phyloP scores from a whole-genome alignment of 306 rosid species.

The Canavalia ensiformis region DNA sequence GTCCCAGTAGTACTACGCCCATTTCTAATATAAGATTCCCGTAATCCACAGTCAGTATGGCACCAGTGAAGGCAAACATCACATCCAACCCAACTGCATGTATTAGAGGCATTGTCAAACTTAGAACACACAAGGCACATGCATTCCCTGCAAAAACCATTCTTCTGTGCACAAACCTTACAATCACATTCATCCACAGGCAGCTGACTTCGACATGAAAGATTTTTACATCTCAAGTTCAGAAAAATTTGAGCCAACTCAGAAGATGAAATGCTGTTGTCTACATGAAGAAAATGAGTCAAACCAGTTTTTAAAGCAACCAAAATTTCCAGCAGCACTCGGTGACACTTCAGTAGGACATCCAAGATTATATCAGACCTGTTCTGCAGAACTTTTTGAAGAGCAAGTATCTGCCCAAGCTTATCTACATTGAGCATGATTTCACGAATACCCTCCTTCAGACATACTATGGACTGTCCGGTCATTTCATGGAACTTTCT shows the following conservation, averaged over 20 bases:
- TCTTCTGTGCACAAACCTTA: slow-evolving; percentile 85
- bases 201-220: slow-evolving; percentile 70
- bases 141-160: slow-evolving; percentile 94
- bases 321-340: slow-evolving; percentile 84
- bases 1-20: slow-evolving; percentile 76
- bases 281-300: slow-evolving; percentile 69
- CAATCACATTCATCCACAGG: slow-evolving; percentile 99
- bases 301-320: slow-evolving; percentile 86
- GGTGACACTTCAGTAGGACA: slow-evolving; percentile 72
- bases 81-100: slow-evolving; percentile 98
- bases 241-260: slow-evolving; percentile 90
- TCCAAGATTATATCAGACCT: slow-evolving; percentile 84
- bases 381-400: slow-evolving; percentile 79
- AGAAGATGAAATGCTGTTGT: slow-evolving; percentile 59
- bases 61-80: slow-evolving; percentile 99
- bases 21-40: slow-evolving; percentile 89
- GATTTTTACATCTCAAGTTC: slow-evolving; percentile 79
- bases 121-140: slow-evolving; percentile 97
- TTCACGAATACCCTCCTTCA: slow-evolving; percentile 80
- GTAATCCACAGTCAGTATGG: slow-evolving; percentile 89
- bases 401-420: slow-evolving; percentile 64
- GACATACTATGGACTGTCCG: slow-evolving; percentile 56
- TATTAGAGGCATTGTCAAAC: slow-evolving; percentile 91
- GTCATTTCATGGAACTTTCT: slow-evolving; percentile 83
- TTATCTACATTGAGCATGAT: slow-evolving; percentile 75